Evolutionary conservation across 2,329 filamentous ascomycete genomes (phyloP).

Genomic region (Chalaropsis thielavioides): DNA sequence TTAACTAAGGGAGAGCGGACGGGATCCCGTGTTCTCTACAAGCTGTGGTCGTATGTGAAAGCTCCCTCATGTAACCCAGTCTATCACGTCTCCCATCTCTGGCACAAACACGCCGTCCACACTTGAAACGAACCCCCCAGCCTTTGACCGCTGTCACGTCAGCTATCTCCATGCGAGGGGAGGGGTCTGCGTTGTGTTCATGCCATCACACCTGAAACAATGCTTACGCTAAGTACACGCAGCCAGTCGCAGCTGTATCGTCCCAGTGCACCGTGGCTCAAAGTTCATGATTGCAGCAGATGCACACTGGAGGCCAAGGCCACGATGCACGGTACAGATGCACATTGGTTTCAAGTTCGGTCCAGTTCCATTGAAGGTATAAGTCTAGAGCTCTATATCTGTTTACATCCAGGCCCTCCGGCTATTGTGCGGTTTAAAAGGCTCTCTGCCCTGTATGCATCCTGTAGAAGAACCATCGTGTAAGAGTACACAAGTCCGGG

Average conservation of each 20-base stretch:
- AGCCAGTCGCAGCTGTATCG: not conserved
- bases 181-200: not conserved
- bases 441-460: slow-evolving; percentile 2
- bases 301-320: not conserved
- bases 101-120: not conserved
- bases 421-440: not conserved
- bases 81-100: not conserved
- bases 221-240: not conserved
- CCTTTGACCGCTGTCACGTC: not conserved
- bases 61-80: not conserved
- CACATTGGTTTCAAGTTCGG: not conserved
- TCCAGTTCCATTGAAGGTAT: slow-evolving; percentile 4
- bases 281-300: not conserved
- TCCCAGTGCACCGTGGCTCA: not conserved
- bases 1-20: too few relatives aligned
- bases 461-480: not conserved
- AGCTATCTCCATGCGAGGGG: not conserved
- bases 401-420: slow-evolving; percentile 4
- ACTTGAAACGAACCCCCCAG: not conserved
- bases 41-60: not conserved
- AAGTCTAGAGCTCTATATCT: slow-evolving; percentile 3
- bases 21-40: not conserved
- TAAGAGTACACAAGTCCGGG: not conserved
- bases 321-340: not conserved
- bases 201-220: not conserved